A percentile compares a stretch with the other conserved stretches of the same genome.
Evolutionary conservation across 2,329 filamentous ascomycete species (phyloP).

Genomic region (Epichloe sp.): DNA sequence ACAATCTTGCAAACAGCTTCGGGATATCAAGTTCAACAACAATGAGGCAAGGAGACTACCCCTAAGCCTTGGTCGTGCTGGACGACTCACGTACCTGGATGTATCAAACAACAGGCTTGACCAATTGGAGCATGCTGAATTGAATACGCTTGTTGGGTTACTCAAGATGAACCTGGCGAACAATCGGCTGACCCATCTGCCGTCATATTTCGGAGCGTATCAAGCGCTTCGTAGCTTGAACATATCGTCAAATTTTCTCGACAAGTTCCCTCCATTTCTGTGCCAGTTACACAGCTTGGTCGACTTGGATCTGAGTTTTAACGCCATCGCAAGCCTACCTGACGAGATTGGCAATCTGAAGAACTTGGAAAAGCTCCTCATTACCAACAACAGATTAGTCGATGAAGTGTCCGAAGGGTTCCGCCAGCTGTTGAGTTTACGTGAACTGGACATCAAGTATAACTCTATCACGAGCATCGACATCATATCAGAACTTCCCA

Average conservation of each 20-base stretch:
- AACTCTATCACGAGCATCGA: slow-evolving; percentile 84
- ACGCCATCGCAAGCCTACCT: slow-evolving; percentile 68
- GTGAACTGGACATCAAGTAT: slow-evolving; percentile 89
- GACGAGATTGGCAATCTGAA: slow-evolving; percentile 64
- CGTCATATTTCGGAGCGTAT: slow-evolving; percentile 72
- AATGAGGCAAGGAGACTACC: slow-evolving; percentile 86
- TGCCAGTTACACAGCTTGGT: slow-evolving; percentile 72
- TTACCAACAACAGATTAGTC: slow-evolving; percentile 84
- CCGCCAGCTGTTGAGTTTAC: slow-evolving; percentile 59
- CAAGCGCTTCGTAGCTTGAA: slow-evolving; percentile 70
- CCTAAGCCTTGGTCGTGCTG: slow-evolving; percentile 68
- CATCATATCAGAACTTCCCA: slow-evolving; percentile 69
- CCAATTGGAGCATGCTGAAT: slow-evolving; percentile 70
- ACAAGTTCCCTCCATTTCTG: slow-evolving; percentile 72
- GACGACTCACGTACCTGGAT: slow-evolving; percentile 74
- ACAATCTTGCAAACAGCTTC: slow-evolving; percentile 76
- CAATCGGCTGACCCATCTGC: slow-evolving; percentile 71
- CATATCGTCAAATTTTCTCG: slow-evolving; percentile 84
- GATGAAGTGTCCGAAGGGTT: slow-evolving; percentile 65
- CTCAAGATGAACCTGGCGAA: slow-evolving; percentile 89
- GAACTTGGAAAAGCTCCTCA: slow-evolving; percentile 77
- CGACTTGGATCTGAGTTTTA: slow-evolving; percentile 95
- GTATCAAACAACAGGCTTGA: slow-evolving; percentile 91
- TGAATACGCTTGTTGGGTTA: slow-evolving; percentile 61
- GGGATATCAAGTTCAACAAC: slow-evolving; percentile 91